These are phyloP conservation scores for Polytrichum commune DNA, from an alignment of 225 moss, liverwort and hornwort genomes.

Conservation along the genomic window DNA sequence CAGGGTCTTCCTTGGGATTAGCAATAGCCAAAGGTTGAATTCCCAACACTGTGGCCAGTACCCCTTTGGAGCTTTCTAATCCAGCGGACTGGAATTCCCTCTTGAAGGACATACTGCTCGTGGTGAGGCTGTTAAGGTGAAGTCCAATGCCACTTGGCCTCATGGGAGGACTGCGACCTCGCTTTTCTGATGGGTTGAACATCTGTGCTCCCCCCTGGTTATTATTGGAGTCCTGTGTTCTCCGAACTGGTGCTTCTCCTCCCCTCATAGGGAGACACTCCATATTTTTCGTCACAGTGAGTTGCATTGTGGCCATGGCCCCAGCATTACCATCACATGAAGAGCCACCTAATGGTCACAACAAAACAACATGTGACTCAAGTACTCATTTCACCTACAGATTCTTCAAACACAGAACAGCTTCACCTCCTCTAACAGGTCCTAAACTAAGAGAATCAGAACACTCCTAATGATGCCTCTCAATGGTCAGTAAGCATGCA, in stretches of 20 bases:
- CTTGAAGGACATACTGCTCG: conserved; percentile 53
- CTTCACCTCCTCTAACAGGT: background rate
- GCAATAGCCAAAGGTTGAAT: conserved; percentile 40
- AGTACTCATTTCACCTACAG: background rate
- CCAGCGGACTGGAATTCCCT: conserved; percentile 42
- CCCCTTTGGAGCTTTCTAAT: conserved; percentile 55
- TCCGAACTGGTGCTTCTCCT: conserved; percentile 16
- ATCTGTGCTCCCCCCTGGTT: conserved; percentile 23
- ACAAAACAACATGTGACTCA: background rate
- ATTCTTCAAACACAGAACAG: background rate
- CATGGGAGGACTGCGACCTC: conserved; percentile 33
- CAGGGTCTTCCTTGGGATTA: conserved; percentile 29
- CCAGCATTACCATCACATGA: conserved; percentile 28
- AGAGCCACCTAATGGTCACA: conserved; percentile 33
- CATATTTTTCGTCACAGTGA: conserved; percentile 33
- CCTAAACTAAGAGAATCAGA: too few species aligned
- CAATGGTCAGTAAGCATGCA: too few species aligned
- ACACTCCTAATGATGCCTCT: too few species aligned
- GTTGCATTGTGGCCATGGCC: conserved; percentile 45
- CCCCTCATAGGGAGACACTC: conserved; percentile 25
- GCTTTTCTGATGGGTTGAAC: conserved; percentile 23
- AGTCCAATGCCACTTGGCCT: conserved; percentile 74
- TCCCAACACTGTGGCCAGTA: conserved; percentile 63
- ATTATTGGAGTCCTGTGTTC: conserved; percentile 26
- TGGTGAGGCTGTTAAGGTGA: conserved; percentile 74